These are phyloP conservation scores for Tetrapisispora phaffii DNA, from an alignment of 805 yeast genomes.

Conservation along the genomic window DNA sequence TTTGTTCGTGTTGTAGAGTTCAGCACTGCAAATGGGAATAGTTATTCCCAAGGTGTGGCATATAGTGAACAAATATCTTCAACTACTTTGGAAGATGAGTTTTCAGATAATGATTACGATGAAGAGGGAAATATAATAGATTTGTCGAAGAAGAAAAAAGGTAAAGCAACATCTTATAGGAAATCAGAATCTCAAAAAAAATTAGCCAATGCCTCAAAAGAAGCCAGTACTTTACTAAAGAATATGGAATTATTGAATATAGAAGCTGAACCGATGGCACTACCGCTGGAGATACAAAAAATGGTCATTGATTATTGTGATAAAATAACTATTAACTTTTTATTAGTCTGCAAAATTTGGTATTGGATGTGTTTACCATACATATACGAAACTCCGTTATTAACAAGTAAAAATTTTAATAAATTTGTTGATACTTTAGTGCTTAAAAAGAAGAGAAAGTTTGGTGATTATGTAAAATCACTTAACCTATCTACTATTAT, in stretches of 20 bases:
- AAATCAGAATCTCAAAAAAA: neutral
- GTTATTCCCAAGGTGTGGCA: neutral
- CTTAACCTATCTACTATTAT: conserved; percentile 72
- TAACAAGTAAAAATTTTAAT: conserved; percentile 59
- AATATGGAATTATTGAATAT: conserved; percentile 1
- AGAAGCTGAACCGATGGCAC: conserved; percentile 8
- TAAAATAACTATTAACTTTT: conserved; percentile 30
- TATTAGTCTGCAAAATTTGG: conserved; percentile 54
- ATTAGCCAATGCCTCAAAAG: neutral
- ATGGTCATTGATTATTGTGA: conserved; percentile 27
- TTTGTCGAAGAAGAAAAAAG: neutral
- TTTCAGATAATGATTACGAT: conserved; percentile 1
- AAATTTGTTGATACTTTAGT: conserved; percentile 63
- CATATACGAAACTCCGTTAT: conserved; percentile 52
- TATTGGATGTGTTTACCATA: conserved; percentile 52
- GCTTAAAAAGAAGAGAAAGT: conserved; percentile 33
- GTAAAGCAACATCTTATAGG: neutral
- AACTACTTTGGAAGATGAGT: conserved; percentile 1
- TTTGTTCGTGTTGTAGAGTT: conserved; percentile 11
- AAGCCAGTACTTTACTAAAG: neutral
- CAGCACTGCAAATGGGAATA: neutral
- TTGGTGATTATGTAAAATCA: conserved; percentile 49
- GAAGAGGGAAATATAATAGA: neutral
- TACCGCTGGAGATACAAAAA: conserved; percentile 45
- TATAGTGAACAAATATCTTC: neutral